These are phyloP conservation scores for Eustoma russellianum DNA, from an alignment of 257 asterid species.

Conservation along the genomic window DNA sequence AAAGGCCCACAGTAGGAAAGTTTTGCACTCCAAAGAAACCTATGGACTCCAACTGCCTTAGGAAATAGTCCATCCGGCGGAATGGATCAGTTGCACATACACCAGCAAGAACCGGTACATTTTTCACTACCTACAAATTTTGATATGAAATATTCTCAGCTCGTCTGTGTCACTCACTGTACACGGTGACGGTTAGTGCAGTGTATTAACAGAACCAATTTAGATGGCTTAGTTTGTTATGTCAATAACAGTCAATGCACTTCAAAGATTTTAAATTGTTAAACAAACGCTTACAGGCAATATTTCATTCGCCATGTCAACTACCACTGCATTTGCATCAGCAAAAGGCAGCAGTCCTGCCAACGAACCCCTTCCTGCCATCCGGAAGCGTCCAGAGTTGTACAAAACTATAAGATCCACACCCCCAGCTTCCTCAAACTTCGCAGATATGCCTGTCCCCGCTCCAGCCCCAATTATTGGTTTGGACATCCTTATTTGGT, in stretches of 20 bases:
- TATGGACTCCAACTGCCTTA: slow-evolving; percentile 85
- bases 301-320: slow-evolving; percentile 97
- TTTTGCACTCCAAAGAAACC: slow-evolving; percentile 95
- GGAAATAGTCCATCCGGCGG: slow-evolving; percentile 81
- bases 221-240: no score
- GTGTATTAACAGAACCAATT: no score
- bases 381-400: slow-evolving; percentile 94
- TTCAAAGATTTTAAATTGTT: no score
- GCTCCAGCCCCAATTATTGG: slow-evolving; percentile 99
- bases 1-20: slow-evolving; percentile 94
- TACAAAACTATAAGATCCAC: slow-evolving; percentile 85
- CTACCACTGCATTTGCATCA: slow-evolving; percentile 91
- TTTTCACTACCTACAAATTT: slow-evolving; percentile 60
- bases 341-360: slow-evolving; percentile 96
- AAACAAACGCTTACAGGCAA: slow-evolving; percentile 61
- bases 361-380: slow-evolving; percentile 99
- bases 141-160: neutral
- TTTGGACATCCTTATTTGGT: slow-evolving; percentile 58
- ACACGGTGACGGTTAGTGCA: no score
- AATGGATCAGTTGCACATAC: slow-evolving; percentile 98
- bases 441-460: slow-evolving; percentile 97
- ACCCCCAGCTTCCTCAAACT: slow-evolving; percentile 98
- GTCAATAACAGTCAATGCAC: no score
- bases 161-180: no score
- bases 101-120: slow-evolving; percentile 95